These are phyloP conservation scores for Ogataea henricii DNA, from an alignment of 805 yeast genomes.

Conservation along the genomic window DNA sequence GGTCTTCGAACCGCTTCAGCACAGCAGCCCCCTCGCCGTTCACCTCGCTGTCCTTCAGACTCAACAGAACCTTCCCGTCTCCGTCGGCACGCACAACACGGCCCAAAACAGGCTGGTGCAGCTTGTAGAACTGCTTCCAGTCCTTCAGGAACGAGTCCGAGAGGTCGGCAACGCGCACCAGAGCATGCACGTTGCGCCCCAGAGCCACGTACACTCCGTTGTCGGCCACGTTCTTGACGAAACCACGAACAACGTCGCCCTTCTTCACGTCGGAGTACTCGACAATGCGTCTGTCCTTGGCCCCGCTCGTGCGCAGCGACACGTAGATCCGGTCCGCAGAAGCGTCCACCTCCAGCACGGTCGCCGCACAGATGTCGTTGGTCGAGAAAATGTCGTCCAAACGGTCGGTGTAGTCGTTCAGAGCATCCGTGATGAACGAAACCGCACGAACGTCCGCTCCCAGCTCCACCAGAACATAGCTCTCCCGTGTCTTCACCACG, in stretches of 20 bases:
- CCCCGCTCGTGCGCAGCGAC: slow-evolving; percentile 57
- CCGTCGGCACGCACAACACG: slow-evolving; percentile 64
- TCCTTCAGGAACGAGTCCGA: slow-evolving; percentile 82
- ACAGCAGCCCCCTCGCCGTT: slow-evolving; percentile 71
- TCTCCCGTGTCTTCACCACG: slow-evolving; percentile 57
- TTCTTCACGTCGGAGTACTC: slow-evolving; percentile 55
- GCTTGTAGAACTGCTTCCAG: slow-evolving; percentile 78
- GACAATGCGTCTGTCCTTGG: slow-evolving; percentile 52
- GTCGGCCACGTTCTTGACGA: slow-evolving; percentile 70
- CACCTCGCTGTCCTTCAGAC: slow-evolving; percentile 79
- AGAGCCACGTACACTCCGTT: slow-evolving; percentile 78
- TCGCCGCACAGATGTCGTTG: slow-evolving; percentile 60
- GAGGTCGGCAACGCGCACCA: slow-evolving; percentile 77
- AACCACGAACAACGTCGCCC: slow-evolving; percentile 82
- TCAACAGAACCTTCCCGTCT: slow-evolving; percentile 68
- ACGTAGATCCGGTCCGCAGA: slow-evolving; percentile 58
- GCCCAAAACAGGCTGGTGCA: slow-evolving; percentile 74
- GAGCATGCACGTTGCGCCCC: slow-evolving; percentile 70
- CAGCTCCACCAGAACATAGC: slow-evolving; percentile 66
- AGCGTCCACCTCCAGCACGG: slow-evolving; percentile 48
- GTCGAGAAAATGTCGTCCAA: slow-evolving; percentile 50
- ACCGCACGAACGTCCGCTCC: slow-evolving; percentile 64
- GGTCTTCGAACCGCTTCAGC: slow-evolving; percentile 64
- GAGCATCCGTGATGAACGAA: slow-evolving; percentile 75
- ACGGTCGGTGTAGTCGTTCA: slow-evolving; percentile 61